Conservation (phyloP, 257 asterid species). For the Solanum arcanum region DNA sequence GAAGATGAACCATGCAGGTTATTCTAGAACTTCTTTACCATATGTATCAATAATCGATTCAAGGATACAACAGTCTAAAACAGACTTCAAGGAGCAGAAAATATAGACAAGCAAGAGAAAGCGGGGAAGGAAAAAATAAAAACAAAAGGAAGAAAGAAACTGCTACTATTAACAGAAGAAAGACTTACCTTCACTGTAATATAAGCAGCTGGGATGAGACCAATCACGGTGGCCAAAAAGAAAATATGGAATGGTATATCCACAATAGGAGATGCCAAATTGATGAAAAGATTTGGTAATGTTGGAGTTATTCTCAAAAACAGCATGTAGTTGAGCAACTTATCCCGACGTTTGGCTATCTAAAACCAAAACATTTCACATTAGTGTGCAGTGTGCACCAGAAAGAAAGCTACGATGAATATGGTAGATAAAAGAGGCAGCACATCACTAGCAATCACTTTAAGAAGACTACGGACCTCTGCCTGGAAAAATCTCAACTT, state of each 20-base stretch:
- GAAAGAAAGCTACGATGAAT: neutral
- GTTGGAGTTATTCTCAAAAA: slow-evolving; percentile 85
- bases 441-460: neutral
- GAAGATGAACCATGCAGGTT: neutral
- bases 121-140: neutral
- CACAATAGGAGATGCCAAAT: slow-evolving; percentile 89
- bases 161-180: neutral
- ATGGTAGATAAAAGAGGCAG: neutral
- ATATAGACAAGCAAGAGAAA: neutral
- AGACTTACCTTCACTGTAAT: slow-evolving; percentile 69
- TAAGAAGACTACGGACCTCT: slow-evolving; percentile 37
- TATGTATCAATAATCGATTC: neutral
- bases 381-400: neutral
- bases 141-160: neutral
- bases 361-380: slow-evolving; percentile 17
- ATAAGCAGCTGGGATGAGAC: slow-evolving; percentile 77
- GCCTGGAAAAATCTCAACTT: slow-evolving; percentile 69
- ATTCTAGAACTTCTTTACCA: neutral
- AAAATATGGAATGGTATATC: slow-evolving; percentile 74
- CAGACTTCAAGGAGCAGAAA: neutral
- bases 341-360: slow-evolving; percentile 77
- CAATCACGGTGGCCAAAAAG: slow-evolving; percentile 75
- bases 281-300: slow-evolving; percentile 80
- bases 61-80: neutral
- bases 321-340: slow-evolving; percentile 83